Evolutionary conservation across 2,329 filamentous ascomycete genomes (phyloP).

Genomic region (Cladosporium sp.): DNA sequence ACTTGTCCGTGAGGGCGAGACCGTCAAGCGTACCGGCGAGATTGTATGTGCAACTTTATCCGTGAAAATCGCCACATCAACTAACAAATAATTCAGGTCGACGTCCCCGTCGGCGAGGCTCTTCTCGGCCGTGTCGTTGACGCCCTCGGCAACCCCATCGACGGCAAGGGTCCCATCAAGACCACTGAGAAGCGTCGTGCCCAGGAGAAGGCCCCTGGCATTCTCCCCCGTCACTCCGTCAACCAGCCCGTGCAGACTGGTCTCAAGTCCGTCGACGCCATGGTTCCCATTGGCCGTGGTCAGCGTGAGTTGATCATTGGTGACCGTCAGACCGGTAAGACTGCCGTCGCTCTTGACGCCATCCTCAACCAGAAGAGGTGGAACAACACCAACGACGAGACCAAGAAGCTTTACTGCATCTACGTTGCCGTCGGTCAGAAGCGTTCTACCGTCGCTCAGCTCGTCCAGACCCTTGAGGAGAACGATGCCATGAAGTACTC

Average conservation of each 20-base stretch:
- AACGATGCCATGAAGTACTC: constrained; percentile 99
- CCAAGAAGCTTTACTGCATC: constrained; percentile 99
- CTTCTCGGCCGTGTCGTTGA: constrained; percentile 98
- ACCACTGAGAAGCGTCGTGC: constrained; percentile 90
- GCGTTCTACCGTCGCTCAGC: constrained; percentile 97
- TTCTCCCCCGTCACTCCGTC: constrained; percentile 95
- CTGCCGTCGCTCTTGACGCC: constrained; percentile 93
- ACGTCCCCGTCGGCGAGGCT: constrained; percentile 89
- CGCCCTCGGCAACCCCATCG: constrained; percentile 98
- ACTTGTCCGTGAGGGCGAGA: constrained; percentile 99
- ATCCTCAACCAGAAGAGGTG: constrained; percentile 99
- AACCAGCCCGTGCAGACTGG: constrained; percentile 99
- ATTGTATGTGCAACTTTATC: constrained; percentile 65
- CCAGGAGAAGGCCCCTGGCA: constrained; percentile 98
- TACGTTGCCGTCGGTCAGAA: constrained; percentile 99
- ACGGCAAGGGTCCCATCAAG: constrained; percentile 97
- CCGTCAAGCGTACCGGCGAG: constrained; percentile 98
- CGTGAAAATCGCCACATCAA: background rate
- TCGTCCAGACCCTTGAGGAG: constrained; percentile 99
- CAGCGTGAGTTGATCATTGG: constrained; percentile 99
- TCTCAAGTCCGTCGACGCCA: constrained; percentile 98
- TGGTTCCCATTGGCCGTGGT: constrained; percentile 99
- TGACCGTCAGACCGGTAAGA: constrained; percentile 99
- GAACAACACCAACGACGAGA: constrained; percentile 85
- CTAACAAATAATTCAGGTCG: constrained; percentile 63